Evolutionary conservation across 352 stramenopile genomes (phyloP), one percentile per base, ranked within the genome.

Genomic region (Saprolegnia diclina): DNA sequence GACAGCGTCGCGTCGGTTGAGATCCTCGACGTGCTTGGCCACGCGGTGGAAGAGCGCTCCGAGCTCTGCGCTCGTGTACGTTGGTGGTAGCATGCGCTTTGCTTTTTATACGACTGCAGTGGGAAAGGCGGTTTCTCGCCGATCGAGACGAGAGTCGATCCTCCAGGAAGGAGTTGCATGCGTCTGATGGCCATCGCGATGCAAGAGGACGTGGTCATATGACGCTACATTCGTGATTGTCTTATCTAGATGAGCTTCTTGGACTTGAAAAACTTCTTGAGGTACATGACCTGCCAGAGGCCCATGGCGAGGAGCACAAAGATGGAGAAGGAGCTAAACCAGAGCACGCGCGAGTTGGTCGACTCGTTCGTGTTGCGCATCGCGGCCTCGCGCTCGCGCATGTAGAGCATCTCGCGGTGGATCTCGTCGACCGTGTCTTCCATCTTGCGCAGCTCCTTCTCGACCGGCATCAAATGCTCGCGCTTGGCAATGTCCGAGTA

Each of bases 181-280:
- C n/a, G n/a, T n/a, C n/a, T n/a, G n/a, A n/a, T n/a, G n/a, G n/a
- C n/a, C n/a, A n/a, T n/a, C n/a, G n/a, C n/a, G n/a, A n/a, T n/a
- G n/a, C 42, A 48, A 48, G 42, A n/a, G 3, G 13, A 48, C 42
- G 42, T 48, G 42, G 42, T n/a, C 42, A 48, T 48, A 7, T 10
- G n/a, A 35, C 29, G 29, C 29, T 35, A 35, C 29, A 48, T 48
- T 48, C 42, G 10, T 10, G 1, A 7, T n/a, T 3, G 3, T n/a
- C 62, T 10, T 9, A 13, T 21, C 74, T 91, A 96, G 69, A 96
- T 93, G 70, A 96, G 81, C 75, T 96, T 96, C 75, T 94, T 94
- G 77, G 83, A 91, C 79, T 96, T 96, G 83, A 96, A 96, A 64
- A 95, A 96, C 71, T 91, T 90, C 77, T 95, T 94, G 59, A 96